Evolutionary conservation across 2,329 filamentous ascomycete genomes (phyloP), one percentile per base, ranked within the genome.

Genomic region (Fusarium torulosum): DNA sequence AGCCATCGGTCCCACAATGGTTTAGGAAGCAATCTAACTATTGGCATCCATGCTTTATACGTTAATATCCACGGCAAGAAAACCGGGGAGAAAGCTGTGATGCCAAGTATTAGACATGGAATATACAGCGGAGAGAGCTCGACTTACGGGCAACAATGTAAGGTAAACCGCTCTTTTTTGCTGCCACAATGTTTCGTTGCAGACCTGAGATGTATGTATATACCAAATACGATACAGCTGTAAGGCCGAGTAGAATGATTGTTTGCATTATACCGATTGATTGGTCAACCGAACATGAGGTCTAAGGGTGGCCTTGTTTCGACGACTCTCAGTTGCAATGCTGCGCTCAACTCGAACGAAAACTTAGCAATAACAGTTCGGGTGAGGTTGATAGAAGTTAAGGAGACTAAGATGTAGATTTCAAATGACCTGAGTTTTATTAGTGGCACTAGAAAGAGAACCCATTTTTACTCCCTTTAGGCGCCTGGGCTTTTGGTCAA

Each of bases 1-100:
- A 90, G 75, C 85, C 89, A 89, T 51, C 81, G 71, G 54, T 87
- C 81, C 78, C 85, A 88, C 77, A 81, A 85, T 17, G 81, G 79
- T 42, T 78, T 78, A 1, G 90, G 90, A 0, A 91, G 78, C 15
- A 76, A 72, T 58, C 81, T 82, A 67, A 91, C 80, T 15, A 90
- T 57, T 4, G 85, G 85, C 13, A 87, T 72, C 84, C 83, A 89
- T 40, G 89, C 62, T 50, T 76, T 76, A 67, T 83, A 80, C 3
- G 85, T 85, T 25, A 89, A 71, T 55, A 89, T 81, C 85, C 88
- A 91, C 21, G 82, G 71, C 17, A 81, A 68, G 67, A 83, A 85
- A 72, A 86, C 84, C 2, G 84, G 81, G 20, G 79, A 80, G 41
- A 80, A 74, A 15, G 85, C 85, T 87, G 61, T 38, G 9, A 5